Base-by-base conservation (phyloP, 352 stramenopile species). In the Blastocystis sp. region DNA sequence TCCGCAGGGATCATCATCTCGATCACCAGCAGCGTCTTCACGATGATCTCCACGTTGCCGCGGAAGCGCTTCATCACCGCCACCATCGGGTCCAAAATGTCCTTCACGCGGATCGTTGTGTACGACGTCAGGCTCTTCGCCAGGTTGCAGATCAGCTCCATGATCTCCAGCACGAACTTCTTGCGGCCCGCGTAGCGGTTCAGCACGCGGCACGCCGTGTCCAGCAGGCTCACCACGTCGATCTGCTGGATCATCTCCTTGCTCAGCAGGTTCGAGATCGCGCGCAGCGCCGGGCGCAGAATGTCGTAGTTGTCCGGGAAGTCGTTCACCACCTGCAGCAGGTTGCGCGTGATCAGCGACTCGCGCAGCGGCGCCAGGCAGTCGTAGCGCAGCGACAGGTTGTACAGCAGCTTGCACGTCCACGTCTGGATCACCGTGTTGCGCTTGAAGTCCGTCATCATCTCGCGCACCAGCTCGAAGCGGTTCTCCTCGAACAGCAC, bases 401-500 rank as follows among this genome's bases (percentile, higher is more conserved):
- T 84, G 74, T 84, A 84, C 19, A 84, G 54, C 48, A 84, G 52
- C 74, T 84, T 84, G 74, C 74, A 84, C 38, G 21, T 84, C 74
- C 38, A 66, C 19, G 38, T 62, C 61, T 84, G 74, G 54, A 84
- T 69, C 52, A 59, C 57, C 21, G 52, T 28, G 34, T 38, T 48
- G 54, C 74, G 54, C 74, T 84, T 84, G 74, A 84, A 84, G 54
- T 84, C 74, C 1, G 17, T 52, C 74, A 84, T 84, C n/a, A 84
- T 69, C 19, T 34, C 10, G 7, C 52, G 74, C 54, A 84, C 66
- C 74, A 84, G 24, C 3, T 84, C 74, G 52, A 84, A 84, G 54
- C 69, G 65, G 40, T 57, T 11, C 45, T 69, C 74, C 21, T 62
- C 19, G 60, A 84, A 84, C 57, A 84, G 42, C 21, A 45, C 74